Conservation (phyloP, 1,284 basidiomycete genomes). For the Sporisorium iseilematis-ciliati region DNA sequence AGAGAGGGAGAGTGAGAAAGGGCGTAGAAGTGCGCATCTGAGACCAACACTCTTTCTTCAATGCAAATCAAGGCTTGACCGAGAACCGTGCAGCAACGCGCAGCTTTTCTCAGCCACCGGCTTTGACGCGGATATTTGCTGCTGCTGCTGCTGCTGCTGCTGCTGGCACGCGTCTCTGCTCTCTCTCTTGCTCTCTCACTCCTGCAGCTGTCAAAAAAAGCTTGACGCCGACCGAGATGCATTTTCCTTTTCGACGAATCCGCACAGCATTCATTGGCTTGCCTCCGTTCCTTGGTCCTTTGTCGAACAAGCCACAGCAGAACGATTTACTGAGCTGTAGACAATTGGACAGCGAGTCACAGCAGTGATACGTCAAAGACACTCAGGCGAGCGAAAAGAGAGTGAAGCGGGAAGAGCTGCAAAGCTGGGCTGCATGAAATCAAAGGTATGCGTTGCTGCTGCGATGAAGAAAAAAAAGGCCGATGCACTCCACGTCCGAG, state of each 20-base stretch:
- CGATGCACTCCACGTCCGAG: conserved; percentile 49
- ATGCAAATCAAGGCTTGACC: conserved; percentile 3
- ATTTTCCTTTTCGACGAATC: background rate
- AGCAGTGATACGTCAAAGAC: no score
- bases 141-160: no score
- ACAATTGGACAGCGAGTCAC: no score
- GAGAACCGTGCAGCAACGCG: conserved; percentile 45
- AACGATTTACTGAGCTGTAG: no score
- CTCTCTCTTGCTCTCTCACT: background rate
- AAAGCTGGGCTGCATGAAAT: conserved; percentile 6
- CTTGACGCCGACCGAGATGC: background rate
- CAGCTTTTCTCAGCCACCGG: conserved; percentile 12
- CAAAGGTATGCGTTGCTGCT: conserved; percentile 4
- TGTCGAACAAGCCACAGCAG: no score
- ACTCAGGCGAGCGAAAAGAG: no score
- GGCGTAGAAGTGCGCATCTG: background rate
- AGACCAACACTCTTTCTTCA: conserved; percentile 17
- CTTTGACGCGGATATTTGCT: no score
- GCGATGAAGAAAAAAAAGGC: conserved; percentile 10
- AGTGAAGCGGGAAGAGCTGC: background rate
- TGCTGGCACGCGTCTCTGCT: conserved; percentile 14
- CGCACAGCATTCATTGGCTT: no score
- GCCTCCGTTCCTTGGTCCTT: no score
- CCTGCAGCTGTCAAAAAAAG: conserved; percentile 2
- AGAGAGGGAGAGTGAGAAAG: background rate